These are phyloP conservation scores for Heterobasidion occidentale DNA, from an alignment of 1,284 basidiomycete genomes.

Conservation along the genomic window DNA sequence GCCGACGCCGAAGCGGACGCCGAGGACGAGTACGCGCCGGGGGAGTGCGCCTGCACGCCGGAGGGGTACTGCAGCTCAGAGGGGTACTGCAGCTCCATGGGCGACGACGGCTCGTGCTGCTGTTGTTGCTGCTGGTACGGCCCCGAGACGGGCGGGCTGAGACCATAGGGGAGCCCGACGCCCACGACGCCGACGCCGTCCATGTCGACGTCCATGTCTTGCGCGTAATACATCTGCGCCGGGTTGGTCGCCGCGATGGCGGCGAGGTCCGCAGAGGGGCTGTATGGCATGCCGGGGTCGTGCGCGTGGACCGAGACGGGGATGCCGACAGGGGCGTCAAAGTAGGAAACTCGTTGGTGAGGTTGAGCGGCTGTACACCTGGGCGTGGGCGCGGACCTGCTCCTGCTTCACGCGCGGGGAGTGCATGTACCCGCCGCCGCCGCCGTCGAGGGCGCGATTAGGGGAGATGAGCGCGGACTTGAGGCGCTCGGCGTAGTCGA, in stretches of 20 bases:
- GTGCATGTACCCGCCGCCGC: background rate
- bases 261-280: conserved; percentile 6
- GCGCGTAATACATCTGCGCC: conserved; percentile 16
- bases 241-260: conserved; percentile 12
- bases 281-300: background rate
- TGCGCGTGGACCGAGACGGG: background rate
- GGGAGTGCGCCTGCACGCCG: conserved; percentile 11
- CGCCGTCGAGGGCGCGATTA: background rate
- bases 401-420: conserved; percentile 9
- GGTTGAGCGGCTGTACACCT: background rate
- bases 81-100: too few relatives aligned
- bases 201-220: conserved; percentile 18
- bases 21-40: conserved; percentile 12
- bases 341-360: conserved; percentile 10
- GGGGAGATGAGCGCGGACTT: conserved; percentile 8
- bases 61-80: background rate
- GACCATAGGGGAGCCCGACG: too few relatives aligned
- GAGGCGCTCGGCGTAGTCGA: background rate
- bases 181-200: too few relatives aligned
- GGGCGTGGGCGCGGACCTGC: background rate
- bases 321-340: background rate
- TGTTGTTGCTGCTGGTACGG: too few relatives aligned
- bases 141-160: too few relatives aligned
- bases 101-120: too few relatives aligned
- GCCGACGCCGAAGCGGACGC: conserved; percentile 13